Evolutionary conservation across 2,329 filamentous ascomycete genomes (phyloP).

Genomic region (Phaeosphaeriaceae sp.): DNA sequence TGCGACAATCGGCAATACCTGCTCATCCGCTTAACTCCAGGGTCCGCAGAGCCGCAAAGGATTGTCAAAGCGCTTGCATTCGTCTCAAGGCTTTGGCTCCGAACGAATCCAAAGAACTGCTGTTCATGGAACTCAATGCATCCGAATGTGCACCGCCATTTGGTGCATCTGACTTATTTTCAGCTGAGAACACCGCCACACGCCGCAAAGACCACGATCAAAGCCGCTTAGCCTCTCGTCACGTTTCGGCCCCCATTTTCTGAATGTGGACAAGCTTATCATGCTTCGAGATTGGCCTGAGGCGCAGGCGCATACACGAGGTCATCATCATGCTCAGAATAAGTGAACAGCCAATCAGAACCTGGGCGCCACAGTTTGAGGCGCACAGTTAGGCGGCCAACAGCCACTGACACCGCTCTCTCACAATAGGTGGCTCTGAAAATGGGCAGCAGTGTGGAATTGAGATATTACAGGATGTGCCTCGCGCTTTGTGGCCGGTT

Average conservation of each 20-base stretch:
- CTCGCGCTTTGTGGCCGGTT: conserved; percentile 8
- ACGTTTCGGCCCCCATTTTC: conserved; percentile 9
- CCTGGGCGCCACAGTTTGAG: conserved; percentile 16
- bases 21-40: background rate
- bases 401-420: conserved; percentile 32
- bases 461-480: conserved; percentile 7
- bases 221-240: background rate
- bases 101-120: conserved; percentile 2
- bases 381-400: conserved; percentile 16
- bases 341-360: conserved; percentile 16
- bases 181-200: conserved; percentile 14
- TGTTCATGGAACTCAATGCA: background rate
- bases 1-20: background rate
- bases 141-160: background rate
- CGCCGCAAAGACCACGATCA: background rate
- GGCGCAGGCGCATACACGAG: conserved; percentile 16
- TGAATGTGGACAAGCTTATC: background rate
- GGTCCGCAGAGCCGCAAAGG: background rate
- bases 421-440: conserved; percentile 15
- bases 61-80: background rate
- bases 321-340: conserved; percentile 13
- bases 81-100: background rate
- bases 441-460: conserved; percentile 4
- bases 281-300: conserved; percentile 18
- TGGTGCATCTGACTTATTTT: background rate